These are phyloP conservation scores for Hyphopichia wangnamkhiaoensis DNA, from an alignment of 1,139 yeast genomes.

Conservation along the genomic window DNA sequence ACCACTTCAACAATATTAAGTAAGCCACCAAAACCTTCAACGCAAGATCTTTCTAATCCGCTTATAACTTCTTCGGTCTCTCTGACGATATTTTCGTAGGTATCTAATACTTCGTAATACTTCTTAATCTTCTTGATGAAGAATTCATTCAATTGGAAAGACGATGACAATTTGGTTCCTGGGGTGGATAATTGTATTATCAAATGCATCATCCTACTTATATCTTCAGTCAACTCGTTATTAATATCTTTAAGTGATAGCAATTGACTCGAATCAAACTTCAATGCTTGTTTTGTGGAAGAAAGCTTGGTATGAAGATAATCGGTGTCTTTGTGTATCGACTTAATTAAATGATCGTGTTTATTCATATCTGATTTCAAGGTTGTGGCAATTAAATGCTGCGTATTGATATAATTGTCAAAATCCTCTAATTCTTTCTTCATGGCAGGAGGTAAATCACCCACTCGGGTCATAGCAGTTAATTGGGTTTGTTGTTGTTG, in stretches of 20 bases:
- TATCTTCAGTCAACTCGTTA: conserved; percentile 67
- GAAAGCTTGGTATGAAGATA: conserved; percentile 64
- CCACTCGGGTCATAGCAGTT: conserved; percentile 84
- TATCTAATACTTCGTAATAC: conserved; percentile 63
- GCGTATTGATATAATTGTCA: conserved; percentile 81
- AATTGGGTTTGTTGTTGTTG: conserved; percentile 49
- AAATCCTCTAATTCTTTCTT: conserved; percentile 74
- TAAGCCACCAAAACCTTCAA: conserved; percentile 53
- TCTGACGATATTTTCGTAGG: conserved; percentile 73
- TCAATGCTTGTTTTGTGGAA: conserved; percentile 68
- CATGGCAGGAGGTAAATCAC: conserved; percentile 79
- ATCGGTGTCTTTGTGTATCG: conserved; percentile 84
- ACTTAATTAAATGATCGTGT: conserved; percentile 69
- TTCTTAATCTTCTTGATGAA: conserved; percentile 61
- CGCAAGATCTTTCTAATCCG: conserved; percentile 45
- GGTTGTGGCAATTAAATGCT: conserved; percentile 79
- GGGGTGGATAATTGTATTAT: conserved; percentile 68
- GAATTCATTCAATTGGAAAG: conserved; percentile 48
- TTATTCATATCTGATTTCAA: conserved; percentile 62
- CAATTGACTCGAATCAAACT: conserved; percentile 41
- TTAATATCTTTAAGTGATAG: conserved; percentile 38
- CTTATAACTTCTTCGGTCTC: conserved; percentile 59
- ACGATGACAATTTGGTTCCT: conserved; percentile 63
- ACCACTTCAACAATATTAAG: conserved; percentile 64
- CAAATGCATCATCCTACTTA: conserved; percentile 66